Evolutionary conservation across 352 stramenopile species (phyloP), one percentile per base, ranked within the genome.

Genomic region (Pythium guiyangense): DNA sequence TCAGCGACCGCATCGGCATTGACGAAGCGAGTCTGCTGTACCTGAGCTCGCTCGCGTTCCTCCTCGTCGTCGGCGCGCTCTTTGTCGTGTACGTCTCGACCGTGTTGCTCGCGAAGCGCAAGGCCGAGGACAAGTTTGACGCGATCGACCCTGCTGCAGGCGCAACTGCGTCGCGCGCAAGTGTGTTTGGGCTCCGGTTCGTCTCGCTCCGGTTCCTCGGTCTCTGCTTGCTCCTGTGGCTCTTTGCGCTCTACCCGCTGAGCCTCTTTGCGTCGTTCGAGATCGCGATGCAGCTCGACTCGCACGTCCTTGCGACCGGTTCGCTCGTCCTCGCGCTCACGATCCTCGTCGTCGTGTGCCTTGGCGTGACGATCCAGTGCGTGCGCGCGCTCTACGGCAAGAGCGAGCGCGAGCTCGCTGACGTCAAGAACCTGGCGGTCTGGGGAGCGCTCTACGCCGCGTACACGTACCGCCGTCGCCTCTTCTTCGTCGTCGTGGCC

Each of bases 391-490:
- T 92, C 18, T 68, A 76, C 48, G 53, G 67, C 35, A 79, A 77
- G 55, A 77, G 58, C 1, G 72, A 85, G 49, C 57, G 72, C 17
- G 64, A 86, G 52, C 67, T 92, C 20, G 63, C 69, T 9, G 66
- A 86, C 31, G 79, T 73, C 27, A 67, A 79, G 35, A 77, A 71
- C 39, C 52, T 81, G n/a, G 82, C 77, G 10, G 76, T 70, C 8
- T 88, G 71, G 69, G 82, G 79, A 0, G 72, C 67, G 12, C 68
- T 90, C 15, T 92, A 89, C 54, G 77, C 68, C 18, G 76, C 80
- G 44, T 85, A 79, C 52, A 72, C 62, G 37, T 86, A 87, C 61
- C 65, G 60, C n/a, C 72, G 65, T n/a, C 82, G 82, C 2, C 70
- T 92, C 31, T 88, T 92, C 57, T 86, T 88, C 55, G 57, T 86